Evolutionary conservation across 768 basidiomycete species (phyloP).

Genomic region (Mycena filopes): DNA sequence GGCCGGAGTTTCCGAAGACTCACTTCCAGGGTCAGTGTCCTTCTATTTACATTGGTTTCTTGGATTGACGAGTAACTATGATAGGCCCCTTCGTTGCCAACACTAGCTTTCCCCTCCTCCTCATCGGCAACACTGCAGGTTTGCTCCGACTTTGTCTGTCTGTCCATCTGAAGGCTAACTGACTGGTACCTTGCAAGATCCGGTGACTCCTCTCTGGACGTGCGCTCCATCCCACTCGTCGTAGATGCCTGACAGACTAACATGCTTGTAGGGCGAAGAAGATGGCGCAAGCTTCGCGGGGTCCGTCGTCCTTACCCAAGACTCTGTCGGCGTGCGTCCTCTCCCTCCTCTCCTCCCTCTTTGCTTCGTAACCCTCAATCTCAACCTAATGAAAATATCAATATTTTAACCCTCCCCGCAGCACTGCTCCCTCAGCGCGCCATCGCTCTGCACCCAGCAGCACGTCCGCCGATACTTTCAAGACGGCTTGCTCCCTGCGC

Average conservation of each 20-base stretch:
- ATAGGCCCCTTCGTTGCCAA: conserved; percentile 41
- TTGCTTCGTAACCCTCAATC: neutral
- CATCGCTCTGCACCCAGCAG: conserved; percentile 31
- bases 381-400: neutral
- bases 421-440: conserved; percentile 33
- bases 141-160: conserved; percentile 28
- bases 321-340: conserved; percentile 28
- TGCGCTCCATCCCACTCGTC: conserved; percentile 14
- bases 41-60: conserved; percentile 39
- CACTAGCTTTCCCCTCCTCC: conserved; percentile 14
- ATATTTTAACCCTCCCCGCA: no score
- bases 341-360: neutral
- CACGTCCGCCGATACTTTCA: conserved; percentile 31
- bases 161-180: neutral
- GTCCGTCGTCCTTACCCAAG: conserved; percentile 36
- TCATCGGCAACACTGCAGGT: conserved; percentile 27
- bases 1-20: conserved; percentile 29
- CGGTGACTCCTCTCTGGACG: conserved; percentile 32
- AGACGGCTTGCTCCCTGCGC: conserved; percentile 33
- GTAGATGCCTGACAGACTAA: conserved; percentile 2
- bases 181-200: conserved; percentile 21
- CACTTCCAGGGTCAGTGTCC: conserved; percentile 23
- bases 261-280: conserved; percentile 28
- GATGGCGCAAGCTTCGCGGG: conserved; percentile 32
- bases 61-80: conserved; percentile 66